These are phyloP conservation scores for Candida boleticola DNA, from an alignment of 805 yeast species.

Conservation along the genomic window DNA sequence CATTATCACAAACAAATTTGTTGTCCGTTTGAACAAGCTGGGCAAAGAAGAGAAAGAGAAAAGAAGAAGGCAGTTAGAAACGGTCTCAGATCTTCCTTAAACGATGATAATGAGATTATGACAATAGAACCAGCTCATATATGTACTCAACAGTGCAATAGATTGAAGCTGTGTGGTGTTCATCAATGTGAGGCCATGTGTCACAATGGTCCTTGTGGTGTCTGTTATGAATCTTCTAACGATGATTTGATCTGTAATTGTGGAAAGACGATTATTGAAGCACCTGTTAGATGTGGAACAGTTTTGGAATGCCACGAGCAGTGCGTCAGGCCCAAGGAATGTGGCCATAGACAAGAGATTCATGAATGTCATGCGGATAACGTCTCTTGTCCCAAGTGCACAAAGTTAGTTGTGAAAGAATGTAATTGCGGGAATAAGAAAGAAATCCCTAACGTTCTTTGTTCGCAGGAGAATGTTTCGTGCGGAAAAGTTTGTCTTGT, in stretches of 20 bases:
- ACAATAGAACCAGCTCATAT: slow-evolving; percentile 70
- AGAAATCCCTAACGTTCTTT: slow-evolving; percentile 58
- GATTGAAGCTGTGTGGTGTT: slow-evolving; percentile 54
- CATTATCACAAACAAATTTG: slow-evolving; percentile 72
- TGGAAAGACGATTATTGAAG: slow-evolving; percentile 72
- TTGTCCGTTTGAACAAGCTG: slow-evolving; percentile 65
- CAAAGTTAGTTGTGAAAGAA: slow-evolving; percentile 48
- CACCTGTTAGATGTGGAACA: slow-evolving; percentile 86
- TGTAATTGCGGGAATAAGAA: slow-evolving; percentile 61
- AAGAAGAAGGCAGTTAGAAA: slow-evolving; percentile 50
- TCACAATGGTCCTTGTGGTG: slow-evolving; percentile 77
- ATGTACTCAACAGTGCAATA: slow-evolving; percentile 66
- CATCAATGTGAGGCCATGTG: slow-evolving; percentile 72
- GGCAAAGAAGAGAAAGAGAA: slow-evolving; percentile 54
- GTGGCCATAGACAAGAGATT: slow-evolving; percentile 71
- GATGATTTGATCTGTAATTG: slow-evolving; percentile 80
- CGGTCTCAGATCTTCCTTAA: slow-evolving; percentile 34
- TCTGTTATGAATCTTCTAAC: slow-evolving; percentile 76
- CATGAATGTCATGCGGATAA: slow-evolving; percentile 76
- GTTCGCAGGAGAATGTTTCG: slow-evolving; percentile 66
- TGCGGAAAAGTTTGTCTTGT: slow-evolving; percentile 48
- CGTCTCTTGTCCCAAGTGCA: slow-evolving; percentile 73
- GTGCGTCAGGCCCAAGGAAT: slow-evolving; percentile 54
- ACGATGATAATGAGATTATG: slow-evolving; percentile 47
- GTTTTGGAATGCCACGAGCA: slow-evolving; percentile 59